phyloP scores from a whole-genome alignment of 768 basidiomycete genomes.

The Pulveroboletus sp. region DNA sequence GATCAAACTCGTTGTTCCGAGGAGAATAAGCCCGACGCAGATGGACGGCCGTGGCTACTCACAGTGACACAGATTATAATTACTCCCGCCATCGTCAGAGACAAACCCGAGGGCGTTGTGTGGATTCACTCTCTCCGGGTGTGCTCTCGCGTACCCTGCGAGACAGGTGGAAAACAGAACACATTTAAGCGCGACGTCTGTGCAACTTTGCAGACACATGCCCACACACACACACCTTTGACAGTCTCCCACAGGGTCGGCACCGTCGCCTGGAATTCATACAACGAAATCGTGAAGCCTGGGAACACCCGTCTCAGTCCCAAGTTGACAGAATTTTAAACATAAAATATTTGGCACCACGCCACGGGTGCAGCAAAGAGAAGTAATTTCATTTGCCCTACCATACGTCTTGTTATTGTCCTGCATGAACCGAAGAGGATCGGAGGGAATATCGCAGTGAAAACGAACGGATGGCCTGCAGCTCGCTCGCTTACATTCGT shows the following conservation, averaged over 20 bases:
- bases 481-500: constrained; percentile 7
- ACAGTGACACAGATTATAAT: constrained; percentile 67
- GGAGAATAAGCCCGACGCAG: not conserved
- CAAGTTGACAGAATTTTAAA: not conserved
- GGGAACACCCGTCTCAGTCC: not conserved
- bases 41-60: constrained; percentile 14
- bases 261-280: constrained; percentile 62
- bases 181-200: constrained; percentile 34
- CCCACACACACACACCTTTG: constrained; percentile 40
- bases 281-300: constrained; percentile 61
- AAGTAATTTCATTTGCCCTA: constrained; percentile 3
- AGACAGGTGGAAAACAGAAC: not conserved
- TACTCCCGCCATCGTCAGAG: constrained; percentile 58
- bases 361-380: not conserved
- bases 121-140: constrained; percentile 49
- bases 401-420: constrained; percentile 52
- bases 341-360: not conserved
- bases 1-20: constrained; percentile 63
- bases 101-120: constrained; percentile 58
- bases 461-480: constrained; percentile 46
- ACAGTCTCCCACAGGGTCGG: constrained; percentile 58
- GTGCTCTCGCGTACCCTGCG: constrained; percentile 23
- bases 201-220: constrained; percentile 25
- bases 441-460: constrained; percentile 47
- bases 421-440: constrained; percentile 56